Evolutionary conservation across 495 filamentous ascomycete species (phyloP).

Genomic region (Podospora tetraspora): DNA sequence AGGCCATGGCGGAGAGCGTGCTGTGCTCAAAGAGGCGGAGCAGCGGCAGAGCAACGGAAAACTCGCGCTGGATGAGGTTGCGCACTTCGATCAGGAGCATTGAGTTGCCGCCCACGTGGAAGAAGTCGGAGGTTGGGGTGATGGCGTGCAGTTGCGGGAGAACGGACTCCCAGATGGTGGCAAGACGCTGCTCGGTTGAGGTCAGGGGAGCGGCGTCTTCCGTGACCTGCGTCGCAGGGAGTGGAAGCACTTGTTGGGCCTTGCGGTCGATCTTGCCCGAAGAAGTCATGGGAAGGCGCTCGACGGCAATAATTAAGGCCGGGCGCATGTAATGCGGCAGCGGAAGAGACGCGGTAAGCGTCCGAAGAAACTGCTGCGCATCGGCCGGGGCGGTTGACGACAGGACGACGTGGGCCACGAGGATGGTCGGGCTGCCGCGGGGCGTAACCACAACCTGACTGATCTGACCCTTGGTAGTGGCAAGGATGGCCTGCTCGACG

Average conservation of each 20-base stretch:
- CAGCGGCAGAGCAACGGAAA: not conserved
- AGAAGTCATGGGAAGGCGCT: conserved; percentile 14
- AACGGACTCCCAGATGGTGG: not conserved
- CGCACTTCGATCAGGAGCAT: not conserved
- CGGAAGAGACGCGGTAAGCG: not conserved
- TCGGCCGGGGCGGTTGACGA: conserved; percentile 1
- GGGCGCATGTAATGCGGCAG: conserved; percentile 20
- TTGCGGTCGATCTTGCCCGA: conserved; percentile 16
- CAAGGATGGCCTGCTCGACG: not conserved
- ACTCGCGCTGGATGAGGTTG: not conserved
- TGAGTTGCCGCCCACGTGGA: conserved; percentile 2
- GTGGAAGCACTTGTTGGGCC: not conserved
- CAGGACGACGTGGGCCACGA: conserved; percentile 21
- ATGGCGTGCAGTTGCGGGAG: not conserved
- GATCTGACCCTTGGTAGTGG: not conserved
- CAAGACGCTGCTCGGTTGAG: not conserved
- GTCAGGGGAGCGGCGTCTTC: not conserved
- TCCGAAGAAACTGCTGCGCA: not conserved
- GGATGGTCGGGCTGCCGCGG: not conserved
- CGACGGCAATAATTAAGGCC: conserved; percentile 21
- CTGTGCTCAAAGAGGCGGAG: not conserved
- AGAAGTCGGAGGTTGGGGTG: not conserved
- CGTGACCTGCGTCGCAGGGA: not conserved
- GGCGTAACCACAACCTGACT: not conserved
- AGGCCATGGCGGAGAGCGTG: conserved; percentile 15